Conservation (phyloP, 2,329 filamentous ascomycete genomes). For the Bertia moriformis region DNA sequence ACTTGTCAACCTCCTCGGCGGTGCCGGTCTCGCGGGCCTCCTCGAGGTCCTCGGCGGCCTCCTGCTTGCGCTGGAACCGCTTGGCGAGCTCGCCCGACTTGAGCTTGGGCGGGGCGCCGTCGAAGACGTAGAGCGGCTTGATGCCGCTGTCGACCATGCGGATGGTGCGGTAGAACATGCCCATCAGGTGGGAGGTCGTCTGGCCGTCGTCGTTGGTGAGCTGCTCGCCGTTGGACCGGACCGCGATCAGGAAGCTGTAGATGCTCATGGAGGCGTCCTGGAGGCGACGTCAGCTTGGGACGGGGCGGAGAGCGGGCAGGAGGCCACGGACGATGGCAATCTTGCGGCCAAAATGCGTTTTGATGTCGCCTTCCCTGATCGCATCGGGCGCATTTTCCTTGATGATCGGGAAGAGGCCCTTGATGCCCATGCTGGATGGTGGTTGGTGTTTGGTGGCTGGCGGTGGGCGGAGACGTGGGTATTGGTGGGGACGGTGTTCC, state of each 20-base stretch:
- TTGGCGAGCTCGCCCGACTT: conserved; percentile 95
- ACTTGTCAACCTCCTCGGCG: conserved; percentile 94
- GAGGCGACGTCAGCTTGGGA: conserved; percentile 2
- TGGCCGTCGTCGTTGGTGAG: conserved; percentile 89
- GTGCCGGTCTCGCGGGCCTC: conserved; percentile 96
- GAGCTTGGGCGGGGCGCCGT: conserved; percentile 88
- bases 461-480: too few relatives aligned
- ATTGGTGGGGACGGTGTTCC: too few relatives aligned
- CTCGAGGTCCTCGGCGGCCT: conserved; percentile 77
- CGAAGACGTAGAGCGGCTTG: conserved; percentile 96
- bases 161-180: conserved; percentile 97
- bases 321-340: conserved; percentile 65
- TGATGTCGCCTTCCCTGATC: conserved; percentile 93
- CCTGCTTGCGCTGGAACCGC: conserved; percentile 85
- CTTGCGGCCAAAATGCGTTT: conserved; percentile 96
- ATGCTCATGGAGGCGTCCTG: conserved; percentile 85
- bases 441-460: too few relatives aligned
- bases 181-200: conserved; percentile 96
- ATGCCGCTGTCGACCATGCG: conserved; percentile 98
- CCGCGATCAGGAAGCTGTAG: conserved; percentile 95
- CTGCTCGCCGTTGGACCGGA: conserved; percentile 90
- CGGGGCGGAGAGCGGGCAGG: neutral
- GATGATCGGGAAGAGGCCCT: conserved; percentile 67
- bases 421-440: conserved; percentile 40
- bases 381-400: conserved; percentile 89